Evolutionary conservation across 345 rosid species (phyloP).

Genomic region (Chamaenerion angustifolium): DNA sequence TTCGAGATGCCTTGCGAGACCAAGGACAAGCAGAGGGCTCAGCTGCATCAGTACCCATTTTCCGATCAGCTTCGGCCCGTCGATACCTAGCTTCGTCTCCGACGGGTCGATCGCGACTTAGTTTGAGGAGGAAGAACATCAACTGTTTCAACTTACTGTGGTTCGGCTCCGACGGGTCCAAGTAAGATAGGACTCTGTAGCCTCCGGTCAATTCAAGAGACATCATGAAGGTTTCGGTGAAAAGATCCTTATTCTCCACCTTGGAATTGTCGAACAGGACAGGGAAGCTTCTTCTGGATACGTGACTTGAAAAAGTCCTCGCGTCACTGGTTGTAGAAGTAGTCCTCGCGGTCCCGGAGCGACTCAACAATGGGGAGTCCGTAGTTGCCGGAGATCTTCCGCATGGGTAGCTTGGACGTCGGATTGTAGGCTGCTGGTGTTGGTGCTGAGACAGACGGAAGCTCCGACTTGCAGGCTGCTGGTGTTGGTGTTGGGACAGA

Average conservation of each 20-base stretch:
- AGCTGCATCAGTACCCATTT: slow-evolving; percentile 76
- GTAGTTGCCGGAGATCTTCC: slow-evolving; percentile 49
- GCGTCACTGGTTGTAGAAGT: too few relatives aligned
- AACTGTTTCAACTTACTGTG: slow-evolving; percentile 62
- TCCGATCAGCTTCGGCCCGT: slow-evolving; percentile 41
- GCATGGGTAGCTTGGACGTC: slow-evolving; percentile 31
- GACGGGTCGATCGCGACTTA: slow-evolving; percentile 45
- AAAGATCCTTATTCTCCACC: slow-evolving; percentile 70
- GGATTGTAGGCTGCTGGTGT: too few relatives aligned
- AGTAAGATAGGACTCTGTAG: slow-evolving; percentile 61
- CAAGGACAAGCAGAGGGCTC: slow-evolving; percentile 38
- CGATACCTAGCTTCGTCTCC: slow-evolving; percentile 42
- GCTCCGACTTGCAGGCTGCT: too few relatives aligned
- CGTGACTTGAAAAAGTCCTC: slow-evolving; percentile 61
- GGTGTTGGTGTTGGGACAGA: too few relatives aligned
- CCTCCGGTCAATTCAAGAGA: slow-evolving; percentile 79
- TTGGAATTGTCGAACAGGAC: slow-evolving; percentile 63
- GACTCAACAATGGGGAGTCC: slow-evolving; percentile 71
- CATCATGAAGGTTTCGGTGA: slow-evolving; percentile 88
- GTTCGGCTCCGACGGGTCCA: slow-evolving; percentile 71
- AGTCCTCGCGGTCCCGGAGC: slow-evolving; percentile 52
- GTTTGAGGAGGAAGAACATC: slow-evolving; percentile 50
- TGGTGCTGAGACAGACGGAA: too few relatives aligned
- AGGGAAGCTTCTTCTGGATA: slow-evolving; percentile 60
- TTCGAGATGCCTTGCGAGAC: slow-evolving; percentile 44